These are phyloP conservation scores for Heterobasidion annosum DNA, from an alignment of 1,284 basidiomycete genomes.

Conservation along the genomic window DNA sequence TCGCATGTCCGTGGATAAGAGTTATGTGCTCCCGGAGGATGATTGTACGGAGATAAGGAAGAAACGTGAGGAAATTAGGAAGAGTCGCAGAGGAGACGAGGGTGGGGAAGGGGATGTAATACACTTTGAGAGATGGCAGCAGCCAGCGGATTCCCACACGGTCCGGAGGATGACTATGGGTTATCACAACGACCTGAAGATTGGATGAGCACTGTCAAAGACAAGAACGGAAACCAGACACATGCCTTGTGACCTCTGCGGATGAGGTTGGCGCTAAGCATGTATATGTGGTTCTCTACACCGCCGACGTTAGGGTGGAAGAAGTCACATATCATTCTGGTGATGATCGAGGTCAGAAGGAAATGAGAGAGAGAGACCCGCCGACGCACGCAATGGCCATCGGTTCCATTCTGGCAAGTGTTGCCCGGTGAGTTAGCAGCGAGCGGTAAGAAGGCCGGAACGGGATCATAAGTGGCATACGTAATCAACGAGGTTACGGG, in stretches of 20 bases:
- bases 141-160: slow-evolving; percentile 89
- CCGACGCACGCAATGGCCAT: slow-evolving; percentile 1
- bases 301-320: slow-evolving; percentile 94
- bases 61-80: slow-evolving; percentile 88
- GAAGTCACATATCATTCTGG: slow-evolving; percentile 94
- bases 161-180: slow-evolving; percentile 82
- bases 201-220: neutral
- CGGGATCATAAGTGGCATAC: neutral
- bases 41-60: slow-evolving; percentile 88
- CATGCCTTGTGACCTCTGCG: slow-evolving; percentile 78
- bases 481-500: neutral
- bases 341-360: no score
- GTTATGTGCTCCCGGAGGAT: slow-evolving; percentile 82
- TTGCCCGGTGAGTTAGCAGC: neutral
- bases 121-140: slow-evolving; percentile 82
- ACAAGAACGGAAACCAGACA: neutral
- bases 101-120: slow-evolving; percentile 85
- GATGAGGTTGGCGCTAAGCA: slow-evolving; percentile 80
- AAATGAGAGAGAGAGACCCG: neutral
- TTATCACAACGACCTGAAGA: slow-evolving; percentile 86
- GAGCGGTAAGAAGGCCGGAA: no score
- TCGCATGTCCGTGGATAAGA: slow-evolving; percentile 89
- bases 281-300: slow-evolving; percentile 96
- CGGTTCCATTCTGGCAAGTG: neutral
- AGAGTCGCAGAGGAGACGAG: slow-evolving; percentile 88